These are phyloP conservation scores for Phytophthora sansomeana DNA, from an alignment of 352 stramenopile species.

Conservation along the genomic window DNA sequence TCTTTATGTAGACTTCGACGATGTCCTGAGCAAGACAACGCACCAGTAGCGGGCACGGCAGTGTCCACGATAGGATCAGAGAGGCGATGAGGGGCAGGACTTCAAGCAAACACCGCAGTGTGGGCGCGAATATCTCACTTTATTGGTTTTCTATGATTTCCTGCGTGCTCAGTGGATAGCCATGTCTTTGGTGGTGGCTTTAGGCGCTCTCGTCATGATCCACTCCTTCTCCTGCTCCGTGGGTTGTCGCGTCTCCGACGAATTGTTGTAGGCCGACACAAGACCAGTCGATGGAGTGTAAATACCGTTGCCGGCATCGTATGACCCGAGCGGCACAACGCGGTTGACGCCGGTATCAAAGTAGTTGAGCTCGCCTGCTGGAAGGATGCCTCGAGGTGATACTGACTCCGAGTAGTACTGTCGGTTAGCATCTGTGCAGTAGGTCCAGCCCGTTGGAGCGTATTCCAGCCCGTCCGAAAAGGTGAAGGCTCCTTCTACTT, in stretches of 20 bases:
- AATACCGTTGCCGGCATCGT: conserved; percentile 81
- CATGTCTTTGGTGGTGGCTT: conserved; percentile 81
- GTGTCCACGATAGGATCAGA: conserved; percentile 5
- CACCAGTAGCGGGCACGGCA: conserved; percentile 11
- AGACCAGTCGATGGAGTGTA: conserved; percentile 67
- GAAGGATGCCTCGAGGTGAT: conserved; percentile 56
- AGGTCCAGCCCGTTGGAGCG: conserved; percentile 62
- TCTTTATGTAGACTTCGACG: conserved; percentile 52
- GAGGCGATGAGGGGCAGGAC: not conserved
- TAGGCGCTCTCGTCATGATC: conserved; percentile 66
- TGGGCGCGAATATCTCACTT: conserved; percentile 12
- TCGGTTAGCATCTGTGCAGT: conserved; percentile 69
- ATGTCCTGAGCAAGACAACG: conserved; percentile 48
- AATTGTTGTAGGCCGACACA: conserved; percentile 61
- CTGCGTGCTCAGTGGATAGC: conserved; percentile 48
- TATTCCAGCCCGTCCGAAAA: conserved; percentile 84
- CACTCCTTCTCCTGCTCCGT: conserved; percentile 64
- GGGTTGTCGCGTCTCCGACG: conserved; percentile 57
- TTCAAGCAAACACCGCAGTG: conserved; percentile 6
- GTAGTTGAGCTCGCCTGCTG: conserved; percentile 73
- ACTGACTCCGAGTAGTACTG: conserved; percentile 78
- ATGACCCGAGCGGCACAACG: conserved; percentile 73
- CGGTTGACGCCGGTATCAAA: conserved; percentile 73
- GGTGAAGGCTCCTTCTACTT: conserved; percentile 79
- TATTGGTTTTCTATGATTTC: conserved; percentile 11